Base-by-base conservation (phyloP, 176 grass and related monocot genomes). In the Saccharum spontaneum region DNA sequence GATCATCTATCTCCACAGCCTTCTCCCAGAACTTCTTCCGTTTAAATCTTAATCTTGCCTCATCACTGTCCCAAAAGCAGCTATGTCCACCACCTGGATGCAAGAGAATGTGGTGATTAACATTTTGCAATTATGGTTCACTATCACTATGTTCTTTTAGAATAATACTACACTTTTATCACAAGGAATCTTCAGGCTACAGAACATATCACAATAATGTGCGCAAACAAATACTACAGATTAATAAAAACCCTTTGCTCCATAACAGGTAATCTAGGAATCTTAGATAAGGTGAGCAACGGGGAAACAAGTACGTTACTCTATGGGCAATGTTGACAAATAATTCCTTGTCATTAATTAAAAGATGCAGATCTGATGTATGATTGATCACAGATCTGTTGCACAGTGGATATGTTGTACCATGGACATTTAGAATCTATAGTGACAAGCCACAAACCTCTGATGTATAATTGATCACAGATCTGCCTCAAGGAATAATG, bases 401-500 rank as follows among this genome's bases (percentile, higher is more conserved):
- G 55, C 55, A 60, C 55, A 60, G 55, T n/a, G 55, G 17, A 70
- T 70, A 17, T 16, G 23, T 15, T 69, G 11, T 43, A 85, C 36
- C 12, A 71, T 72, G 38, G 2, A 71, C 18, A 86, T 40, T 71
- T 33, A 36, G 75, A 37, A 18, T 20, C 8, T 28, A 59, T 38
- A 18, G 37, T 72, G 39, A 60, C 9, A 82, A 17, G 68, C 16
- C 13, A 81, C 52, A 80, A n/a, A 90, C 95, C 95, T 93, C 93
- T 98, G 64, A 95, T 92, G 84, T 95, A 86, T 48, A 83, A 59
- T 73, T 98, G 95, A 79, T 98, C 95, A 50, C 95, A 98, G 74
- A 95, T 95, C 75, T 98, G 93, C 30, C 95, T 86, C 79, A 98
- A 72, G 31, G 95, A 98, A 85, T 98, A 95, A 92, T 98, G 93